phyloP scores from a whole-genome alignment of 2,329 filamentous ascomycete genomes.

The Neonectria neomacrospora region DNA sequence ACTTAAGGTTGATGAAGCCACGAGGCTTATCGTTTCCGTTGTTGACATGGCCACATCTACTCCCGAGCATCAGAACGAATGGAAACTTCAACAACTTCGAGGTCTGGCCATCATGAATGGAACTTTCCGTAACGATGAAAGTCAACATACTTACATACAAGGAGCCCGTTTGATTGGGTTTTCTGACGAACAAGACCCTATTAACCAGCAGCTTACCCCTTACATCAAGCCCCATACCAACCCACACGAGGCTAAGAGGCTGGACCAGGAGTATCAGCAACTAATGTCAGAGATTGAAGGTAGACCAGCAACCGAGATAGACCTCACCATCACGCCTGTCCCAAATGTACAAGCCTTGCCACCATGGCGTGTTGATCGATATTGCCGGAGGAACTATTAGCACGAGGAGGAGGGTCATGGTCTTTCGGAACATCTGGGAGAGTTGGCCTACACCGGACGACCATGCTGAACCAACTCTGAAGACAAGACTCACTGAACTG shows the following conservation, averaged over 20 bases:
- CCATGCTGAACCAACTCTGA: too few relatives aligned
- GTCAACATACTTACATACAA: too few relatives aligned
- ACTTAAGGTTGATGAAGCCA: constrained; percentile 80
- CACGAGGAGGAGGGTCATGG: not conserved
- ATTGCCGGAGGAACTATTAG: not conserved
- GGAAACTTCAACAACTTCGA: constrained; percentile 83
- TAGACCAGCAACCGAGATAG: not conserved
- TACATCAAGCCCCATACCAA: not conserved
- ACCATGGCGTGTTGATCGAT: not conserved
- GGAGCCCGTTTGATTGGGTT: not conserved
- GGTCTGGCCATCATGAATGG: constrained; percentile 83
- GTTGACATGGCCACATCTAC: constrained; percentile 66
- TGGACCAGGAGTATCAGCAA: not conserved
- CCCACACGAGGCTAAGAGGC: not conserved
- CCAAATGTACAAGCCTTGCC: not conserved
- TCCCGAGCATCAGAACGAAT: constrained; percentile 81
- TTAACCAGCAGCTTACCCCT: not conserved
- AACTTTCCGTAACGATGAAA: constrained; percentile 81
- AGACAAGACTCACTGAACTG: too few relatives aligned
- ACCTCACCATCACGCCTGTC: not conserved
- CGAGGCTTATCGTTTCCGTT: constrained; percentile 73
- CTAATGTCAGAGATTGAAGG: constrained; percentile 2
- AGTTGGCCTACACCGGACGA: too few relatives aligned
- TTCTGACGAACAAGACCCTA: not conserved
- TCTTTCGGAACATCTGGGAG: too few relatives aligned